These are phyloP conservation scores for Lojkania enalia DNA, from an alignment of 2,329 filamentous ascomycete genomes.

Conservation along the genomic window DNA sequence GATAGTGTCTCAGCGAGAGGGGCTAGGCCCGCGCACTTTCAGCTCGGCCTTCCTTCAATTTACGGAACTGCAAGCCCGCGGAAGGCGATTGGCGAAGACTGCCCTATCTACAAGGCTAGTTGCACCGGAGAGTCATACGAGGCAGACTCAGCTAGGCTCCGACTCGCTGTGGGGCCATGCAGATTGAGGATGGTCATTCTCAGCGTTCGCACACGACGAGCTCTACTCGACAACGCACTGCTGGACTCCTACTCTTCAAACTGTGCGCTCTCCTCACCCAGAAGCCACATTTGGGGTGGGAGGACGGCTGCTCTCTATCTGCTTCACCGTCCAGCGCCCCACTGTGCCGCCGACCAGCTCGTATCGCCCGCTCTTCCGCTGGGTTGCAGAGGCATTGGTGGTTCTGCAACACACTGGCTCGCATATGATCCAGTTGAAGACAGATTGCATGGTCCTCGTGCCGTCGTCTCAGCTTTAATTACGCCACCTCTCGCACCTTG, in stretches of 20 bases:
- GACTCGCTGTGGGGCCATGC: too few species aligned
- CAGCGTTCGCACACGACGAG: background rate
- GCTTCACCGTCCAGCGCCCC: background rate
- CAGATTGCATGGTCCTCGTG: slow-evolving; percentile 1
- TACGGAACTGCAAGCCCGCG: background rate
- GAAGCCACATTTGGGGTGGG: background rate
- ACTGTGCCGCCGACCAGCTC: background rate
- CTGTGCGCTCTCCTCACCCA: background rate
- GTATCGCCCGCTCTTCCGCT: background rate
- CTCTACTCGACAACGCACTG: background rate
- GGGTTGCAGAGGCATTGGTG: background rate
- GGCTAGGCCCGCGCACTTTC: background rate
- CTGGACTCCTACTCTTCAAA: background rate
- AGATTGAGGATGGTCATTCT: too few species aligned
- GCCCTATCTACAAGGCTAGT: background rate
- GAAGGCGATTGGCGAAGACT: background rate
- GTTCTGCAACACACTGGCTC: background rate
- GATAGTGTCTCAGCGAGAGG: slow-evolving; percentile 3
- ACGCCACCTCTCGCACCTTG: background rate
- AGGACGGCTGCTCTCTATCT: background rate
- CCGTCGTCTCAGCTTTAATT: slow-evolving; percentile 1
- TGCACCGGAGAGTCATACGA: background rate
- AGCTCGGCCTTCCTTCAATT: background rate
- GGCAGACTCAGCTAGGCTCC: too few species aligned
- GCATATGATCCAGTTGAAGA: background rate